These are phyloP conservation scores for Simplicillium aogashimaense DNA, from an alignment of 2,329 filamentous ascomycete genomes.

Conservation along the genomic window DNA sequence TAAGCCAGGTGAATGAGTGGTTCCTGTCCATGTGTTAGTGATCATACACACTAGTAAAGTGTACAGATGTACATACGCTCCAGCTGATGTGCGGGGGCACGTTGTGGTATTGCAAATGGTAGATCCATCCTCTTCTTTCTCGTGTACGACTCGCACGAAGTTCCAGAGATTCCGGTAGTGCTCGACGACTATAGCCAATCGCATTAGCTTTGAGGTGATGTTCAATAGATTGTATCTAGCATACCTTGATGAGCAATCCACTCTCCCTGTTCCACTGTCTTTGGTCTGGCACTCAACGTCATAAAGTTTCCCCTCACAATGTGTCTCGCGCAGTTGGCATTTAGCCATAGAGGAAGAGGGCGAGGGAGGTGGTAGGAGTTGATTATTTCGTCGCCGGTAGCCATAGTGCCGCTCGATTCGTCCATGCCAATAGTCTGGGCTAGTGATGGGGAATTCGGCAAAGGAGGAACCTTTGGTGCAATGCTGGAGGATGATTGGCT, in stretches of 20 bases:
- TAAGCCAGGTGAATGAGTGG: slow-evolving; percentile 94
- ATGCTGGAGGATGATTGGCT: slow-evolving; percentile 41
- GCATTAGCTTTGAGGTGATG: slow-evolving; percentile 1
- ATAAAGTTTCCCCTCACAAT: slow-evolving; percentile 98
- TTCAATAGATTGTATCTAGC: slow-evolving; percentile 14
- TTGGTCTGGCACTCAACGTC: slow-evolving; percentile 85
- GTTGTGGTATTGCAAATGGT: slow-evolving; percentile 75
- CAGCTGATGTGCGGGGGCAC: slow-evolving; percentile 91
- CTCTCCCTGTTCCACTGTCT: slow-evolving; percentile 87
- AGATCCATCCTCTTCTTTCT: slow-evolving; percentile 67
- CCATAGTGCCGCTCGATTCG: slow-evolving; percentile 38
- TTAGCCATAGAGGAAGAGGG: slow-evolving; percentile 64
- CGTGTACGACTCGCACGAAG: slow-evolving; percentile 81
- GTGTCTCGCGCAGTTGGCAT: slow-evolving; percentile 65
- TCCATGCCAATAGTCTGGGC: slow-evolving; percentile 61
- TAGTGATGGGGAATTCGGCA: slow-evolving; percentile 54
- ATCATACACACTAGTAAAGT: neutral
- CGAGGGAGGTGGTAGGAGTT: slow-evolving; percentile 54
- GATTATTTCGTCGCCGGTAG: slow-evolving; percentile 44
- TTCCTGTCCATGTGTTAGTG: slow-evolving; percentile 38
- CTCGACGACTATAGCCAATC: slow-evolving; percentile 60
- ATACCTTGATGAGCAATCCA: slow-evolving; percentile 93
- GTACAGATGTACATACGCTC: slow-evolving; percentile 55
- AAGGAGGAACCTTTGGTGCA: slow-evolving; percentile 49
- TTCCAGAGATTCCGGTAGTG: slow-evolving; percentile 84